These are phyloP conservation scores for Solanum infundibuliforme DNA, from an alignment of 257 asterid species.

Conservation along the genomic window DNA sequence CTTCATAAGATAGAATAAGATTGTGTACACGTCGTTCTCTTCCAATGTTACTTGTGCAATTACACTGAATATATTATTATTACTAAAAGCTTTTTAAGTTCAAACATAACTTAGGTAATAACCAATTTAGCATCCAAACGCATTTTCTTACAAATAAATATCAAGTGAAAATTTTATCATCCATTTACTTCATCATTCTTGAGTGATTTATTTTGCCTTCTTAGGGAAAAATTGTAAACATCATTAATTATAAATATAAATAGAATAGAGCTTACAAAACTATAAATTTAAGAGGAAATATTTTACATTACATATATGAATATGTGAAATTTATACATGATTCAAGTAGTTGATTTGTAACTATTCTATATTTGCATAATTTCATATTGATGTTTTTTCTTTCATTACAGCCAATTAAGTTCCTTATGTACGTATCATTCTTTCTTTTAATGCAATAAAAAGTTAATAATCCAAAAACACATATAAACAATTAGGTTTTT, in stretches of 20 bases:
- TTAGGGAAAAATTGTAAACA: background rate
- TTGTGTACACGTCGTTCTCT: accelerated
- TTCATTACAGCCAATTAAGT: background rate
- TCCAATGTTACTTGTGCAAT: no score
- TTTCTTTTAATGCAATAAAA: background rate
- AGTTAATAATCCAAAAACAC: background rate
- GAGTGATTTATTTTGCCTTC: background rate
- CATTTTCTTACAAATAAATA: background rate
- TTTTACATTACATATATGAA: background rate
- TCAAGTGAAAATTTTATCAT: background rate
- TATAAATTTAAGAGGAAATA: background rate
- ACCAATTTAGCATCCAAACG: background rate
- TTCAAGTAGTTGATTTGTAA: background rate
- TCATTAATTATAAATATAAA: no score
- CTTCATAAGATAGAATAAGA: background rate
- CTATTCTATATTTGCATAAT: background rate
- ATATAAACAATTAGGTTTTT: background rate
- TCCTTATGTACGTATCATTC: background rate
- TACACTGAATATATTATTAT: background rate
- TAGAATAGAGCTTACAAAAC: background rate
- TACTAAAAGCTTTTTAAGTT: background rate
- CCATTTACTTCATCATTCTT: background rate
- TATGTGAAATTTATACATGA: background rate
- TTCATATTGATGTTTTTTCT: background rate
- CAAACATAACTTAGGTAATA: background rate